A percentile compares a stretch with the other conserved stretches of the same genome.
Evolutionary conservation across 2,329 filamentous ascomycete species (phyloP).

Genomic region (Fusarium bulbicola): DNA sequence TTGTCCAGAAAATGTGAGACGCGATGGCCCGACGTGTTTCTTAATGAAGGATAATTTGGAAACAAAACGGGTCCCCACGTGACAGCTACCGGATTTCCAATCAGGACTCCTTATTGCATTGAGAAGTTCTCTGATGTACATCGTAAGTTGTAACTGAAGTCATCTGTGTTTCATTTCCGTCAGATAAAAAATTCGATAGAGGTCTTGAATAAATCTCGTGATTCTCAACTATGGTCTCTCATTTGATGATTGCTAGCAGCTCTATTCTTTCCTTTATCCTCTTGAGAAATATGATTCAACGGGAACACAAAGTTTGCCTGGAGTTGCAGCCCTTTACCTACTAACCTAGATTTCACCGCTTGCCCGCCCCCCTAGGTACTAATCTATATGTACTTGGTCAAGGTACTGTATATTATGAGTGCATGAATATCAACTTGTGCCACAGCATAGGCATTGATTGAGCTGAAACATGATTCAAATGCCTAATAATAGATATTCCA

Average conservation of each 20-base stretch:
- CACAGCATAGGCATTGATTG: background rate
- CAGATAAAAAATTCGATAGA: background rate
- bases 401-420: background rate
- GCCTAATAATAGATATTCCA: background rate
- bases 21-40: conserved; percentile 8
- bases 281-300: background rate
- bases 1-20: background rate
- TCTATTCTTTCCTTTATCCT: background rate
- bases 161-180: background rate
- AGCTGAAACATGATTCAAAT: background rate
- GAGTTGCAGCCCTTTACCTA: background rate
- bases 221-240: background rate
- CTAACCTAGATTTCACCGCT: background rate
- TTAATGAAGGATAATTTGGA: background rate
- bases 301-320: background rate
- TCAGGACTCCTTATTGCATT: background rate
- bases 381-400: background rate
- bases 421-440: background rate
- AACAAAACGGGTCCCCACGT: conserved; percentile 33
- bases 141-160: background rate
- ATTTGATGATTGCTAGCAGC: background rate
- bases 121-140: background rate
- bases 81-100: background rate
- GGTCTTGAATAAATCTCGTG: background rate
- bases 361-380: background rate